Percentiles rank a stretch among this genome's conserved stretches.
Evolutionary conservation across 2,329 filamentous ascomycete genomes (phyloP).

Genomic region (Hirsutella rhossiliensis): DNA sequence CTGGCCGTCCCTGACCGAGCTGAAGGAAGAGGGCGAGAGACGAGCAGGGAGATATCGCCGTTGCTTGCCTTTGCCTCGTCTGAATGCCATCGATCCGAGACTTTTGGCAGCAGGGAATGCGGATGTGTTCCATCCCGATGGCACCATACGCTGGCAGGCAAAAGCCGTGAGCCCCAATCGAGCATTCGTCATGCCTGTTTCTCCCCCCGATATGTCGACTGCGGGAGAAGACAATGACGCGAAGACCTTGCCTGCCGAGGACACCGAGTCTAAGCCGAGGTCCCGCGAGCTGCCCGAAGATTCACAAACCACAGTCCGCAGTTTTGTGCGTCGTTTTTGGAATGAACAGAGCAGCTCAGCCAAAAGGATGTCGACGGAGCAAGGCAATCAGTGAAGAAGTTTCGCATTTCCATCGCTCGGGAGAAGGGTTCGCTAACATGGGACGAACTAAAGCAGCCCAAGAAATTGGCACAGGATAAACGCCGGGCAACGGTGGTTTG

Average conservation of each 20-base stretch:
- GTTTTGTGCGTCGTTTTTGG: background rate
- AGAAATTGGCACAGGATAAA: too few species aligned
- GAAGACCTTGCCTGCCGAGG: background rate
- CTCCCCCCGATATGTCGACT: background rate
- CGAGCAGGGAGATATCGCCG: conserved; percentile 12
- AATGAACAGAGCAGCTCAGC: too few species aligned
- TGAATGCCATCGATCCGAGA: conserved; percentile 8
- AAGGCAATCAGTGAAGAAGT: too few species aligned
- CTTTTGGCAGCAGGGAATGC: conserved; percentile 3
- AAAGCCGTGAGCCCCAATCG: conserved; percentile 11
- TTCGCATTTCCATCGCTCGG: too few species aligned
- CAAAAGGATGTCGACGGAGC: too few species aligned
- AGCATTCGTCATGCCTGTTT: conserved; percentile 10
- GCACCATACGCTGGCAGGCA: conserved; percentile 13
- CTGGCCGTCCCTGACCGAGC: conserved; percentile 23
- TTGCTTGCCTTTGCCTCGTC: conserved; percentile 19
- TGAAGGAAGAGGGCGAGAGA: conserved; percentile 23
- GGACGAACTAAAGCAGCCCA: too few species aligned
- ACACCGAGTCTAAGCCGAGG: background rate
- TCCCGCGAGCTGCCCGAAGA: background rate
- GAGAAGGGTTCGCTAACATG: too few species aligned
- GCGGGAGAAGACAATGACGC: background rate
- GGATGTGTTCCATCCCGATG: conserved; percentile 9
- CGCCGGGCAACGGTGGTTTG: too few species aligned
- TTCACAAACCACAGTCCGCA: background rate